A percentile compares a stretch with the other conserved stretches of the same genome.
Evolutionary conservation across 2,329 filamentous ascomycete genomes (phyloP).

Genomic region (Aaosphaeria pasadenensis): DNA sequence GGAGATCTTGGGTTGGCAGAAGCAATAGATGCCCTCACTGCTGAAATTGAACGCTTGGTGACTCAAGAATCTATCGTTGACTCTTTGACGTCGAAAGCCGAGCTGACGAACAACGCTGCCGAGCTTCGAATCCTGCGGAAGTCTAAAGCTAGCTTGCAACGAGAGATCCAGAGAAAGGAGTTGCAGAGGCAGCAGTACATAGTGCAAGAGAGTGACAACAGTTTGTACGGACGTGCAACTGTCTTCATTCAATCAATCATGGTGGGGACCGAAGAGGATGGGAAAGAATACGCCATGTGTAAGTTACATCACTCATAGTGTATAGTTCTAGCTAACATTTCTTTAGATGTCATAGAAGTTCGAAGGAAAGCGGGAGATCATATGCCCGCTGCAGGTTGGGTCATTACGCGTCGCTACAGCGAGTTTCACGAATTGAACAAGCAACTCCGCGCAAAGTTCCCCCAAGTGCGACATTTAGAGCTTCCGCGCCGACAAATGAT

Average conservation of each 20-base stretch:
- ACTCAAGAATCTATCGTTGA: conserved; percentile 90
- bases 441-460: conserved; percentile 77
- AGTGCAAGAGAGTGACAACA: conserved; percentile 96
- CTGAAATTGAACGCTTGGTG: conserved; percentile 83
- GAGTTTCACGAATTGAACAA: conserved; percentile 97
- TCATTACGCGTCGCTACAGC: conserved; percentile 87
- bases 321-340: conserved; percentile 10
- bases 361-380: conserved; percentile 86
- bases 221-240: conserved; percentile 85
- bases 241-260: conserved; percentile 91
- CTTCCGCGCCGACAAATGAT: conserved; percentile 90
- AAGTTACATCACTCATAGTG: conserved; percentile 26
- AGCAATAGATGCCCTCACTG: conserved; percentile 82
- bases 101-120: conserved; percentile 93
- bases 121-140: conserved; percentile 90
- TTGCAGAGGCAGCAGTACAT: conserved; percentile 96
- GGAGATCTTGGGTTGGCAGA: conserved; percentile 92
- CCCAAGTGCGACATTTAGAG: conserved; percentile 83
- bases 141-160: conserved; percentile 86
- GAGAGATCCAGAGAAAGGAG: conserved; percentile 91
- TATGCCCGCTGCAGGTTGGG: conserved; percentile 95
- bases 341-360: conserved; percentile 77
- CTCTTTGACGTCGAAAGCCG: conserved; percentile 87
- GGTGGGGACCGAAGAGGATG: conserved; percentile 87
- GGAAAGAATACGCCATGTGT: conserved; percentile 87